phyloP scores from a whole-genome alignment of 2,329 filamentous ascomycete species.

The Escovopsis weberi region DNA sequence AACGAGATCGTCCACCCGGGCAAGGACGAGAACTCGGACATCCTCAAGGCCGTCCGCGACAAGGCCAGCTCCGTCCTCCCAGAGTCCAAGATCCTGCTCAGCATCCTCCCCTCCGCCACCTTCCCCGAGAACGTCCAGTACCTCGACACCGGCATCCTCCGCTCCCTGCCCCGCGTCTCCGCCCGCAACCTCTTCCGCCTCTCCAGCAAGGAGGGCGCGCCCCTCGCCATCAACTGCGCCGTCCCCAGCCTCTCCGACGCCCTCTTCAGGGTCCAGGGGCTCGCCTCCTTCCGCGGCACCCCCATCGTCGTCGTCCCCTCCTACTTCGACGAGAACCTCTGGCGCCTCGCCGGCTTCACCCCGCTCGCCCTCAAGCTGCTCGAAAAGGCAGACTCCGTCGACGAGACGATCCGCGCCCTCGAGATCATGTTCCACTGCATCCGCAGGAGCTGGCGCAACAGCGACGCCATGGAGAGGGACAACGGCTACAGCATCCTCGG shows the following conservation, averaged over 20 bases:
- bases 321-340: slow-evolving; percentile 79
- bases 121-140: slow-evolving; percentile 70
- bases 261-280: slow-evolving; percentile 64
- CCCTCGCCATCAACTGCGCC: slow-evolving; percentile 77
- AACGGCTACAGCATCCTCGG: slow-evolving; percentile 85
- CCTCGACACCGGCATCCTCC: slow-evolving; percentile 61
- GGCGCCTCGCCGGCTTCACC: slow-evolving; percentile 84
- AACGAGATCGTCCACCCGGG: slow-evolving; percentile 85
- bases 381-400: slow-evolving; percentile 55
- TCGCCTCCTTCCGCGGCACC: slow-evolving; percentile 68
- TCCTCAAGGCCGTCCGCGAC: slow-evolving; percentile 72
- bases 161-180: slow-evolving; percentile 59
- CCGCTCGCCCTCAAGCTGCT: slow-evolving; percentile 74
- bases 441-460: slow-evolving; percentile 88
- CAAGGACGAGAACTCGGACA: slow-evolving; percentile 83
- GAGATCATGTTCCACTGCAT: slow-evolving; percentile 78
- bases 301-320: slow-evolving; percentile 71
- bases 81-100: slow-evolving; percentile 69
- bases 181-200: slow-evolving; percentile 40
- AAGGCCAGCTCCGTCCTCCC: slow-evolving; percentile 72
- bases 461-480: slow-evolving; percentile 93
- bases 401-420: slow-evolving; percentile 61
- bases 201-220: slow-evolving; percentile 40
- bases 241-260: slow-evolving; percentile 81
- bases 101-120: slow-evolving; percentile 65